A percentile compares a stretch with the other conserved stretches of the same genome.
Evolutionary conservation across 2,329 filamentous ascomycete species (phyloP).

Genomic region (Aureobasidium uvarum): DNA sequence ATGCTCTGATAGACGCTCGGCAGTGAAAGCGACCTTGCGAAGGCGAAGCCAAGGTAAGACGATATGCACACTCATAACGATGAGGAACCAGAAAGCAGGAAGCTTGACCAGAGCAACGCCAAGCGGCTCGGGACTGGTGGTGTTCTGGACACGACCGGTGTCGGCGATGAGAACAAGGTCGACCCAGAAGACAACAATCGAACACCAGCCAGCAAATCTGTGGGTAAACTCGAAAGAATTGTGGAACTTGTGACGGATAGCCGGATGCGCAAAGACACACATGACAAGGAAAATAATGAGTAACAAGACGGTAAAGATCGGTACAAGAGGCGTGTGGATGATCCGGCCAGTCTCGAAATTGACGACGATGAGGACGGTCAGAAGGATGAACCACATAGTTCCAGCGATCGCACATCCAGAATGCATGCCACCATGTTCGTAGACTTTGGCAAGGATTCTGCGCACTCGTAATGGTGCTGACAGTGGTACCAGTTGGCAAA

Average conservation of each 20-base stretch:
- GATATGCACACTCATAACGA: slow-evolving; percentile 62
- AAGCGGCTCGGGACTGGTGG: slow-evolving; percentile 33
- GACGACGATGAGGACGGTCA: slow-evolving; percentile 38
- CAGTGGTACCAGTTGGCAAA: slow-evolving; percentile 8
- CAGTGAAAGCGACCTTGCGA: slow-evolving; percentile 63
- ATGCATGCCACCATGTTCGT: slow-evolving; percentile 44
- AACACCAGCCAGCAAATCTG: slow-evolving; percentile 68
- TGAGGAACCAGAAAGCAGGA: slow-evolving; percentile 66
- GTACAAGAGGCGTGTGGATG: slow-evolving; percentile 37
- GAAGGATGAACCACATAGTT: slow-evolving; percentile 46
- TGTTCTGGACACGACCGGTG: slow-evolving; percentile 37
- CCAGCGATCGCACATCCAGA: slow-evolving; percentile 41
- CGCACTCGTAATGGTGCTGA: slow-evolving; percentile 17
- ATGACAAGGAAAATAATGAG: slow-evolving; percentile 59
- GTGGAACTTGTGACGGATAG: slow-evolving; percentile 61
- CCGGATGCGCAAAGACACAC: slow-evolving; percentile 62
- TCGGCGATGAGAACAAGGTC: slow-evolving; percentile 58
- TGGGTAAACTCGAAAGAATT: slow-evolving; percentile 69
- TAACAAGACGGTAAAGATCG: slow-evolving; percentile 58
- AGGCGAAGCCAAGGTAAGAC: slow-evolving; percentile 71
- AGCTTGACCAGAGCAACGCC: slow-evolving; percentile 44
- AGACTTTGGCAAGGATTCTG: slow-evolving; percentile 29
- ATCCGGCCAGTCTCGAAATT: slow-evolving; percentile 30
- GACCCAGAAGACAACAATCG: slow-evolving; percentile 63
- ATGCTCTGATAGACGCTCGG: slow-evolving; percentile 68